A percentile compares a stretch with the other conserved stretches of the same genome.
Conservation (phyloP, 495 filamentous ascomycete genomes). For the Hypoxylon fuscum region DNA sequence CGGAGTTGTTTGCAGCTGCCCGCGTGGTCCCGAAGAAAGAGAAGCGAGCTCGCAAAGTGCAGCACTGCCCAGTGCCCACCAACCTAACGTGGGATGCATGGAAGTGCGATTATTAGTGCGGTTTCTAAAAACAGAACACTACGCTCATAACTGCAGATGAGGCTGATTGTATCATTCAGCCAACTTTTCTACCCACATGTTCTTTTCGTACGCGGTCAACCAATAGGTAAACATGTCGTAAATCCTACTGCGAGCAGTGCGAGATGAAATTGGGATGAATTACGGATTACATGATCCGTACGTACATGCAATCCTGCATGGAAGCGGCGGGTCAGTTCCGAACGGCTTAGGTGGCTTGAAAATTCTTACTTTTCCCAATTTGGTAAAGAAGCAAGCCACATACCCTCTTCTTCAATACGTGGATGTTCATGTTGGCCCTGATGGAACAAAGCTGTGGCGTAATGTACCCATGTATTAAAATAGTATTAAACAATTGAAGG, state of each 20-base stretch:
- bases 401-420: too few species aligned
- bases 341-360: too few species aligned
- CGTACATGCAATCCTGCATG: conserved; percentile 9
- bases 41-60: not conserved
- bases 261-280: not conserved
- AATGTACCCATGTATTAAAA: too few species aligned
- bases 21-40: not conserved
- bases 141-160: conserved; percentile 5
- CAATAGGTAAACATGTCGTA: conserved; percentile 2
- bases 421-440: too few species aligned
- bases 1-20: not conserved
- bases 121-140: conserved; percentile 33
- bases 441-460: too few species aligned
- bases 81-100: not conserved
- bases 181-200: not conserved
- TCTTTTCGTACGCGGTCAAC: not conserved
- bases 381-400: too few species aligned
- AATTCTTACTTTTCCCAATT: too few species aligned
- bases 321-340: too few species aligned
- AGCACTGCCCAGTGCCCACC: not conserved
- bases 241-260: not conserved
- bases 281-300: not conserved
- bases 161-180: conserved; percentile 9
- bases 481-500: too few species aligned
- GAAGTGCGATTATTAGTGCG: conserved; percentile 10